A percentile compares a stretch with the other conserved stretches of the same genome.
Evolutionary conservation across 257 asterid species (phyloP).

Genomic region (Jaltomata sinuosa): DNA sequence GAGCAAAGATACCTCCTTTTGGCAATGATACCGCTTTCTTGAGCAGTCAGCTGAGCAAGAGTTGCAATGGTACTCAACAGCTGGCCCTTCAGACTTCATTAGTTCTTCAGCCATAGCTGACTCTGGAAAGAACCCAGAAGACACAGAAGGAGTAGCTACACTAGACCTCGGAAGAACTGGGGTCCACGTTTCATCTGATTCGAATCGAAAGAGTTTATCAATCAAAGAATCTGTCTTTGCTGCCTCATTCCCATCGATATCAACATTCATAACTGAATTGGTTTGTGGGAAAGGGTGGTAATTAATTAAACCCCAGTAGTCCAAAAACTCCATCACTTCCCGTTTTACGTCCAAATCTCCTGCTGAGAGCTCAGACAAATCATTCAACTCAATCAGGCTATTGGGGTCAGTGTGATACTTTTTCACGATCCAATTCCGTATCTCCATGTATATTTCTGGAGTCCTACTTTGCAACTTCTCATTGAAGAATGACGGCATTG

Average conservation of each 20-base stretch:
- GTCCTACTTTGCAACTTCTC: constrained; percentile 72
- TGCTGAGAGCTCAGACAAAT: constrained; percentile 68
- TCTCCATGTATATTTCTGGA: constrained; percentile 69
- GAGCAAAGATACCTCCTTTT: constrained; percentile 65
- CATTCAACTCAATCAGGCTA: constrained; percentile 43
- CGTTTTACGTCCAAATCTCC: constrained; percentile 73
- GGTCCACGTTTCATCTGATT: constrained; percentile 47
- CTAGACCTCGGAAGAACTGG: constrained; percentile 42
- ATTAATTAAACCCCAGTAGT: constrained; percentile 97
- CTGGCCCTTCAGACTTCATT: constrained; percentile 81
- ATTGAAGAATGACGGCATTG: constrained; percentile 74
- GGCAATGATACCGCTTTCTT: constrained; percentile 97
- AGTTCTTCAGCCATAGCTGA: constrained; percentile 64
- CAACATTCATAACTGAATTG: constrained; percentile 32
- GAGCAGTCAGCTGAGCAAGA: constrained; percentile 98
- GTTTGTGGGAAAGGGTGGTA: constrained; percentile 72
- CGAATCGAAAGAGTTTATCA: constrained; percentile 67
- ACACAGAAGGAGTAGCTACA: constrained; percentile 37
- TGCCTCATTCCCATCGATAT: constrained; percentile 34
- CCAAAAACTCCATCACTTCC: constrained; percentile 95
- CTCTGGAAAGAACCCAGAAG: constrained; percentile 76
- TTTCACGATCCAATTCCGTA: constrained; percentile 80
- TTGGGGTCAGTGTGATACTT: constrained; percentile 67
- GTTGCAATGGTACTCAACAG: constrained; percentile 91
- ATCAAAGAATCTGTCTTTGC: constrained; percentile 38